Percentiles rank a stretch among this genome's conserved stretches.
These are phyloP conservation scores for Aspergillus ochraceus DNA, from an alignment of 2,329 filamentous ascomycete genomes.

Conservation along the genomic window DNA sequence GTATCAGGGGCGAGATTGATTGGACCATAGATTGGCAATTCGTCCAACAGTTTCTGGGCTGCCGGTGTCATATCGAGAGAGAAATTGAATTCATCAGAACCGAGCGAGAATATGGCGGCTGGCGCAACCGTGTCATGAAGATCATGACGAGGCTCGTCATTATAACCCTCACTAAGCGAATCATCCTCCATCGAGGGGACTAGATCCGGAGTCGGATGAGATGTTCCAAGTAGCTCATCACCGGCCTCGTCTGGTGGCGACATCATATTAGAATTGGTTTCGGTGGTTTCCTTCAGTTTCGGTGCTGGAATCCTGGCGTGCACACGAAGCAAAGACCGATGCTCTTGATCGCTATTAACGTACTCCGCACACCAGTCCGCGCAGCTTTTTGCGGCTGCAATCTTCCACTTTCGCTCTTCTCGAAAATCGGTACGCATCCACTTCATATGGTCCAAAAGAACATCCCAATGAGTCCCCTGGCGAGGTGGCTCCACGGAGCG, in stretches of 20 bases:
- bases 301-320: slow-evolving; percentile 39
- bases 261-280: slow-evolving; percentile 26
- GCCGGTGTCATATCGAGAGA: slow-evolving; percentile 71
- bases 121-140: slow-evolving; percentile 55
- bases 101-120: slow-evolving; percentile 79
- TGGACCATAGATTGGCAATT: slow-evolving; percentile 76
- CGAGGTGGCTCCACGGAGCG: slow-evolving; percentile 78
- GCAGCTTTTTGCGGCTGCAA: slow-evolving; percentile 73
- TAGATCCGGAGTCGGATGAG: slow-evolving; percentile 66
- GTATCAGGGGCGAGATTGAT: slow-evolving; percentile 56
- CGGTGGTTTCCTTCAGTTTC: slow-evolving; percentile 25
- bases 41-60: slow-evolving; percentile 73
- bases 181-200: slow-evolving; percentile 65
- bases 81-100: slow-evolving; percentile 79
- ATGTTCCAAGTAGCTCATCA: slow-evolving; percentile 31
- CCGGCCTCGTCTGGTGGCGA: slow-evolving; percentile 36
- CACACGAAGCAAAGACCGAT: slow-evolving; percentile 69
- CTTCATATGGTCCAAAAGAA: slow-evolving; percentile 85
- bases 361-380: slow-evolving; percentile 84
- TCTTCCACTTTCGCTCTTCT: slow-evolving; percentile 94
- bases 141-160: slow-evolving; percentile 47
- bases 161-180: slow-evolving; percentile 49
- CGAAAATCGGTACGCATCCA: slow-evolving; percentile 98
- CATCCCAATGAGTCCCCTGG: slow-evolving; percentile 78
- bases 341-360: slow-evolving; percentile 64